Percentiles rank a stretch among this genome's conserved stretches.
phyloP scores from a whole-genome alignment of 1,284 basidiomycete genomes.

The Heliocybe sulcata region DNA sequence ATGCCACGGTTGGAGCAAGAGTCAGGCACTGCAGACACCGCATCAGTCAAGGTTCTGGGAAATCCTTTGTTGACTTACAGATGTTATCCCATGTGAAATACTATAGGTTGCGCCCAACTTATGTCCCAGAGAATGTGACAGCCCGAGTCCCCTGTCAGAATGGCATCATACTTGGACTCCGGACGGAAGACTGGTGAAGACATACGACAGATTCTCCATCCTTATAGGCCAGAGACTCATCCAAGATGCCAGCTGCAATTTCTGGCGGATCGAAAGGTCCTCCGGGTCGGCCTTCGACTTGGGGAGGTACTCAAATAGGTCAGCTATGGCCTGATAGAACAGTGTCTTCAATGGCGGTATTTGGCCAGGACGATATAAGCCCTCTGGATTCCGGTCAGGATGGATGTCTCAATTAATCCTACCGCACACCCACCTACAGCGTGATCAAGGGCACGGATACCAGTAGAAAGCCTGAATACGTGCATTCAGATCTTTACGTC shows the following conservation, averaged over 20 bases:
- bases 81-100: conserved; percentile 80
- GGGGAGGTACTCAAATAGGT: conserved; percentile 71
- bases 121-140: conserved; percentile 72
- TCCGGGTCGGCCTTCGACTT: conserved; percentile 51
- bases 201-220: conserved; percentile 44
- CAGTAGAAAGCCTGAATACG: conserved; percentile 62
- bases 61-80: conserved; percentile 33
- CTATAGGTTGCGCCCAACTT: conserved; percentile 69
- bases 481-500: background rate
- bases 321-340: conserved; percentile 57
- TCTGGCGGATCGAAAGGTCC: conserved; percentile 57
- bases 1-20: conserved; percentile 52
- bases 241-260: conserved; percentile 71
- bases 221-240: conserved; percentile 71
- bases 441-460: conserved; percentile 73
- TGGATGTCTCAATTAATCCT: no score
- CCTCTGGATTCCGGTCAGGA: conserved; percentile 34
- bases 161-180: background rate
- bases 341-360: conserved; percentile 58
- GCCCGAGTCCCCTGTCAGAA: conserved; percentile 51
- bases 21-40: conserved; percentile 57
- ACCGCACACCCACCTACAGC: conserved; percentile 45
- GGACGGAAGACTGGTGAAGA: background rate
- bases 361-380: conserved; percentile 54
- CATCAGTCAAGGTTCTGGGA: background rate